phyloP scores from a whole-genome alignment of 306 rosid species.

The Casuarina equisetifolia region DNA sequence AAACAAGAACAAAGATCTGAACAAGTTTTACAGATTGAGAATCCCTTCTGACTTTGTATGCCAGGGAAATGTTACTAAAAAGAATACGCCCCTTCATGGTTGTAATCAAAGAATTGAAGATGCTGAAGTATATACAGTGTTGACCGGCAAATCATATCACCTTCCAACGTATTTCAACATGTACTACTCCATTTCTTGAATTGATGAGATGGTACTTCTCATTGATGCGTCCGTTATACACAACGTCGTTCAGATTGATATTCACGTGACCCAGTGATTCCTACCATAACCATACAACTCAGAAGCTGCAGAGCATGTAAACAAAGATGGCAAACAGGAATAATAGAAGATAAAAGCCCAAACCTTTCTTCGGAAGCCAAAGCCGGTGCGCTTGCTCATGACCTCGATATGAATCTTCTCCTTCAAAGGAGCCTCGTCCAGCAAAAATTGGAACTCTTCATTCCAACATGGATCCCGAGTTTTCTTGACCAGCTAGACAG shows the following conservation, averaged over 20 bases:
- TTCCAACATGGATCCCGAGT: conserved; percentile 32
- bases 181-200: conserved; percentile 29
- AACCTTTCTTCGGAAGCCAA: conserved; percentile 14
- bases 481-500: conserved; percentile 21
- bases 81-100: background rate
- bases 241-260: conserved; percentile 31
- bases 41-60: background rate
- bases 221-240: conserved; percentile 29
- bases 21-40: background rate
- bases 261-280: conserved; percentile 24
- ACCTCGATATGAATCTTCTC: conserved; percentile 33
- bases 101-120: background rate
- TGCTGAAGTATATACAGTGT: background rate
- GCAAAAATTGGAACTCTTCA: conserved; percentile 32
- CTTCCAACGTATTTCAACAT: conserved; percentile 31
- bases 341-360: background rate
- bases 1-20: background rate
- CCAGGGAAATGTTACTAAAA: background rate
- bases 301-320: background rate
- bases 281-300: background rate
- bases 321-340: background rate
- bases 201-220: conserved; percentile 33
- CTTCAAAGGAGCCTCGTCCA: conserved; percentile 29
- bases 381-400: conserved; percentile 12
- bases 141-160: background rate